Evolutionary conservation across 257 asterid species (phyloP).

Genomic region (Thymus quinquecostatus): DNA sequence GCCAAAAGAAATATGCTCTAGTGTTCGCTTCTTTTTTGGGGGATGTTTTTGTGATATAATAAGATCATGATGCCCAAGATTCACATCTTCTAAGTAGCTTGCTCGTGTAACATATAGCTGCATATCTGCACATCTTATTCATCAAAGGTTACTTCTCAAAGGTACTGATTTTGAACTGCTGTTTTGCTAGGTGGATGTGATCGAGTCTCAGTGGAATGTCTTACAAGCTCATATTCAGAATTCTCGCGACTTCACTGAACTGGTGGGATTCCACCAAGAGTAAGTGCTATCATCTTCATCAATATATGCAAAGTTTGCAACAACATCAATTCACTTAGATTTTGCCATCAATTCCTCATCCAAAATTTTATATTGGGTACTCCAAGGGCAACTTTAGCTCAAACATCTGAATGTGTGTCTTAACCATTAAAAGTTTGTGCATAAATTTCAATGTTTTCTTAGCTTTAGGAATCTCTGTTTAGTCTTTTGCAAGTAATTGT

Average conservation of each 20-base stretch:
- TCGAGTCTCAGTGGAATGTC: conserved; percentile 97
- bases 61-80: no score
- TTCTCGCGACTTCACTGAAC: conserved; percentile 89
- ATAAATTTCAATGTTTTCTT: neutral
- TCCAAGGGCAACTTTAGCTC: neutral
- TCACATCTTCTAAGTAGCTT: neutral
- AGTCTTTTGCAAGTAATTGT: neutral
- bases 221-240: conserved; percentile 89
- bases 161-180: conserved; percentile 19
- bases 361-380: neutral
- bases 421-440: neutral
- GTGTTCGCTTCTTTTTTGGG: conserved; percentile 2
- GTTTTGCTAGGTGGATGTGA: conserved; percentile 87
- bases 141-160: conserved; percentile 14
- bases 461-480: neutral
- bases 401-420: neutral
- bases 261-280: conserved; percentile 98
- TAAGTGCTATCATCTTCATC: conserved; percentile 43
- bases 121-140: conserved; percentile 19
- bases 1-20: conserved; percentile 5
- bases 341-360: neutral
- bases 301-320: no score
- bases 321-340: neutral
- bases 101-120: neutral
- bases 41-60: conserved; percentile 12